Conservation (phyloP, 2,329 filamentous ascomycete genomes). For the Furcasterigmium furcatum region DNA sequence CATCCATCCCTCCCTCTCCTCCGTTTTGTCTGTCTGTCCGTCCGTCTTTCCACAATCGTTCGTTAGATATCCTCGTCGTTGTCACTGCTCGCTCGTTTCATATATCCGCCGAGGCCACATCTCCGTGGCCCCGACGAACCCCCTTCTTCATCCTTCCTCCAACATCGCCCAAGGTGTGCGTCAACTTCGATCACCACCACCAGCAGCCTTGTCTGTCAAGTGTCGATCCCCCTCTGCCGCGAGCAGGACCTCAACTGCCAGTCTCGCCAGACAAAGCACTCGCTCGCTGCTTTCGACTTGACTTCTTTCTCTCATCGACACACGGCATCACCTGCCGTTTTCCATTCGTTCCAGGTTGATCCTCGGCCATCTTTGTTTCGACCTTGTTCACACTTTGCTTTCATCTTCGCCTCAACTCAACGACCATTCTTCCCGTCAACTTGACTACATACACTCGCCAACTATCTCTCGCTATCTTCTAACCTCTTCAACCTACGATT, state of each 20-base stretch:
- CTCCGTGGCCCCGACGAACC: constrained; percentile 12
- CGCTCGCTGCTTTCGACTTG: constrained; percentile 3
- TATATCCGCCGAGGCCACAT: constrained; percentile 16
- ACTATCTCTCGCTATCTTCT: background rate
- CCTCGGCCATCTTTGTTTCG: constrained; percentile 44
- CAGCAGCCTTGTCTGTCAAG: no score
- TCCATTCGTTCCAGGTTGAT: constrained; percentile 55
- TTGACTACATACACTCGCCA: constrained; percentile 4
- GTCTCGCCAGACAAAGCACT: constrained; percentile 5
- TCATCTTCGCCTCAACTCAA: background rate
- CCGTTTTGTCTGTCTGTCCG: constrained; percentile 13
- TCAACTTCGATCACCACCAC: no score
- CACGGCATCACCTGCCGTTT: constrained; percentile 18
- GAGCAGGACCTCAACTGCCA: constrained; percentile 11
- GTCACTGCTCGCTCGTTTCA: constrained; percentile 20
- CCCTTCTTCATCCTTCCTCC: constrained; percentile 12
- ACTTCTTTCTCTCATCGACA: background rate
- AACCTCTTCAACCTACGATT: background rate
- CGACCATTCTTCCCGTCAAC: background rate
- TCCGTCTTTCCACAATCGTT: constrained; percentile 21
- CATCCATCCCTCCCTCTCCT: constrained; percentile 7
- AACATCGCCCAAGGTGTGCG: no score
- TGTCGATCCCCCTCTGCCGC: no score
- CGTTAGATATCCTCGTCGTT: constrained; percentile 12
- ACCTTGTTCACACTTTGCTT: constrained; percentile 14